A percentile compares a stretch with the other conserved stretches of the same genome.
These are phyloP conservation scores for Candolleomyces eurysporus DNA, from an alignment of 768 basidiomycete species.

Conservation along the genomic window DNA sequence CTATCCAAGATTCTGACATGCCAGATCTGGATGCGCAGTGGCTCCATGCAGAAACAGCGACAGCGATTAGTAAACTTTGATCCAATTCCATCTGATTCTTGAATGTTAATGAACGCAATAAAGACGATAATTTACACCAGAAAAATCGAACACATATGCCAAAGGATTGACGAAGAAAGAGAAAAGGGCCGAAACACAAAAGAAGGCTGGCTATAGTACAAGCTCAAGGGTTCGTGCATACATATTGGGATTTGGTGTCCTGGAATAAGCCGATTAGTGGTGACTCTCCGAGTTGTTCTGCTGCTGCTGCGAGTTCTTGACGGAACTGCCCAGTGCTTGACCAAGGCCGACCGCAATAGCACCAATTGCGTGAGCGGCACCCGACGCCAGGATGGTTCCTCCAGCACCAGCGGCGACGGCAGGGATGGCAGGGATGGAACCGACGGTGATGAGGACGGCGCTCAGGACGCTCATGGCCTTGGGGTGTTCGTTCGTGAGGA, in stretches of 20 bases:
- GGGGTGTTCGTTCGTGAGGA: conserved; percentile 72
- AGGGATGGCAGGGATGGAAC: conserved; percentile 70
- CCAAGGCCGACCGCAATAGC: conserved; percentile 78
- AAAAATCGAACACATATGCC: not conserved
- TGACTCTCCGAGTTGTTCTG: conserved; percentile 18
- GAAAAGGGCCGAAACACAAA: not conserved
- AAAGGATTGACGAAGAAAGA: not conserved
- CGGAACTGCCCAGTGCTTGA: conserved; percentile 36
- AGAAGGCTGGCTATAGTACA: not conserved
- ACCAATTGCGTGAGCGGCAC: conserved; percentile 75
- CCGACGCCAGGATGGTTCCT: conserved; percentile 69
- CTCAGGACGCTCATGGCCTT: conserved; percentile 70
- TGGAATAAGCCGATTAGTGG: too few relatives aligned
- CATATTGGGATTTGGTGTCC: not conserved
- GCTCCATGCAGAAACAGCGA: not conserved
- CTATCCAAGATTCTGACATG: not conserved
- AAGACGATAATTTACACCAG: not conserved
- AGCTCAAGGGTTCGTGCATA: not conserved
- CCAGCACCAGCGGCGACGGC: conserved; percentile 67
- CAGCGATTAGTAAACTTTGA: not conserved
- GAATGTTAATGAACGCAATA: not conserved
- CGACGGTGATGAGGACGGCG: conserved; percentile 77
- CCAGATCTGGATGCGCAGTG: not conserved
- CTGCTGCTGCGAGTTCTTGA: conserved; percentile 25
- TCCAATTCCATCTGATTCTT: not conserved